phyloP scores from a whole-genome alignment of 306 rosid species.

The Vigna nakashimae region DNA sequence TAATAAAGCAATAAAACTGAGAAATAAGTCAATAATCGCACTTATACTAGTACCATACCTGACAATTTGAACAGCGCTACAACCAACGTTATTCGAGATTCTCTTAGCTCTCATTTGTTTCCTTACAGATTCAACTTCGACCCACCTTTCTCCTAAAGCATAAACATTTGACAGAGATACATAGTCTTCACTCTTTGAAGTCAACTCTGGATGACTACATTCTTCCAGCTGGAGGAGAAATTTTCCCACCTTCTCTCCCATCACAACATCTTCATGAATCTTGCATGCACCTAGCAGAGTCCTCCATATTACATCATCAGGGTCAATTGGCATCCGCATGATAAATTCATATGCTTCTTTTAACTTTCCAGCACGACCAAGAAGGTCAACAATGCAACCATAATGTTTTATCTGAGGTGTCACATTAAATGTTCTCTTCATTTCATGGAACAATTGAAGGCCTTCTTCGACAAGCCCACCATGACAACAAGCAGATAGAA shows the following conservation, averaged over 20 bases:
- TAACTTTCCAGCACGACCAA: slow-evolving; percentile 70
- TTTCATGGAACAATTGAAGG: slow-evolving; percentile 45
- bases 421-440: slow-evolving; percentile 56
- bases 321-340: slow-evolving; percentile 56
- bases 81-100: slow-evolving; percentile 63
- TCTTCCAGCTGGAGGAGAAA: slow-evolving; percentile 57
- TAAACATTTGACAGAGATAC: slow-evolving; percentile 82
- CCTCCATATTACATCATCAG: slow-evolving; percentile 77
- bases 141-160: slow-evolving; percentile 80
- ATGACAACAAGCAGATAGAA: slow-evolving; percentile 77
- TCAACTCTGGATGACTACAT: slow-evolving; percentile 35
- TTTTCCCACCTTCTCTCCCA: slow-evolving; percentile 88
- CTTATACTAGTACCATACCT: background rate
- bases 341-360: slow-evolving; percentile 69
- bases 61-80: slow-evolving; percentile 65
- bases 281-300: slow-evolving; percentile 74
- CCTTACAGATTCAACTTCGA: slow-evolving; percentile 67
- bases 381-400: slow-evolving; percentile 79
- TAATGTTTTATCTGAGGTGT: slow-evolving; percentile 65
- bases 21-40: background rate
- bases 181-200: slow-evolving; percentile 66
- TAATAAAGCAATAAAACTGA: background rate
- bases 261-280: slow-evolving; percentile 63
- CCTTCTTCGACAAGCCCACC: slow-evolving; percentile 57
- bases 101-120: slow-evolving; percentile 66